phyloP scores from a whole-genome alignment of 768 basidiomycete species.

The Tricholomella constricta region DNA sequence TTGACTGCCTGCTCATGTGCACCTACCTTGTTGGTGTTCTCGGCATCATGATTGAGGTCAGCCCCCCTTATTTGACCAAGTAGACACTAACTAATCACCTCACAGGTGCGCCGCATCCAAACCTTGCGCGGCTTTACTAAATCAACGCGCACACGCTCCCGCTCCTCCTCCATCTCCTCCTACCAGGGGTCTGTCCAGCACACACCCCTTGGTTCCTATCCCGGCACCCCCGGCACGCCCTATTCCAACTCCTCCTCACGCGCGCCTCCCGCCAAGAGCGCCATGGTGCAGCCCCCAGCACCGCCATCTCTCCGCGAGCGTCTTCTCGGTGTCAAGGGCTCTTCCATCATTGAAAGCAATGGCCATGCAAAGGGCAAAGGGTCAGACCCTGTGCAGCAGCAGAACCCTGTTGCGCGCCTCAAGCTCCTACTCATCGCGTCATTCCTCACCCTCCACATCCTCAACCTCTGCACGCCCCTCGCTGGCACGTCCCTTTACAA shows the following conservation, averaged over 20 bases:
- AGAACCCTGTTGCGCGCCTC: conserved; percentile 84
- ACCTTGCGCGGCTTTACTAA: conserved; percentile 49
- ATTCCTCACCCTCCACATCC: conserved; percentile 87
- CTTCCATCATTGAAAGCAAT: conserved; percentile 15
- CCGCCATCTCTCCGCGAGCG: conserved; percentile 18
- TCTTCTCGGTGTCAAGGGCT: conserved; percentile 33
- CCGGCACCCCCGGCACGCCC: conserved; percentile 18
- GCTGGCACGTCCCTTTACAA: conserved; percentile 39
- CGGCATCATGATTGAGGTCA: conserved; percentile 94
- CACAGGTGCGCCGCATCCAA: conserved; percentile 71
- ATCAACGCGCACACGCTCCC: conserved; percentile 31
- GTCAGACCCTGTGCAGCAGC: conserved; percentile 46
- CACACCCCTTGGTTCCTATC: conserved; percentile 23
- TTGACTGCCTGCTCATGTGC: conserved; percentile 88
- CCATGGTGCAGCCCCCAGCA: conserved; percentile 31
- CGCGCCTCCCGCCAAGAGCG: conserved; percentile 17
- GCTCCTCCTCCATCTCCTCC: conserved; percentile 34
- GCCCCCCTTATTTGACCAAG: conserved; percentile 9
- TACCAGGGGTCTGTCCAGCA: conserved; percentile 29
- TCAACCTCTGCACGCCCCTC: conserved; percentile 92
- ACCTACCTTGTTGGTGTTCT: conserved; percentile 90
- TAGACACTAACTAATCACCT: conserved; percentile 12
- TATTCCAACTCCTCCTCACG: conserved; percentile 4
- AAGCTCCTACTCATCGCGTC: conserved; percentile 91
- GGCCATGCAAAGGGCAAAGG: conserved; percentile 25